Percentiles rank a stretch among this genome's conserved stretches.
Conservation (phyloP, 202 grass and related monocot genomes). For the Zizania palustris region DNA sequence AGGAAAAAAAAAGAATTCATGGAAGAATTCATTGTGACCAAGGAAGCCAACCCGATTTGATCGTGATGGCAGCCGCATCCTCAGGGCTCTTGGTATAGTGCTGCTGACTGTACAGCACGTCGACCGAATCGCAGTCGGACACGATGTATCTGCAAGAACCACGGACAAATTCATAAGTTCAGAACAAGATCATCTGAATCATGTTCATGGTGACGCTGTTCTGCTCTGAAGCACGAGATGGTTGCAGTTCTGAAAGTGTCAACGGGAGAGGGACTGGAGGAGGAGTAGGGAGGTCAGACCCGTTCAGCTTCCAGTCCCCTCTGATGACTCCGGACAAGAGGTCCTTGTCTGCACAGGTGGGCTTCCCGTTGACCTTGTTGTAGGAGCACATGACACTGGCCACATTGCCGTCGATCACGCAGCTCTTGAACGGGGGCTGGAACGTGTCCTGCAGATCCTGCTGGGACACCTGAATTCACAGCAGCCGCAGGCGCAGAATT, state of each 20-base stretch:
- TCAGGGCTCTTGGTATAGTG: conserved; percentile 83
- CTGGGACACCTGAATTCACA: conserved; percentile 10
- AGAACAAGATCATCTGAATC: neutral
- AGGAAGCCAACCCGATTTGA: conserved; percentile 59
- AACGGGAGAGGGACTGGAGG: neutral
- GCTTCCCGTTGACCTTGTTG: conserved; percentile 60
- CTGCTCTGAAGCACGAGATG: neutral
- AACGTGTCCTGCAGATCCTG: conserved; percentile 71
- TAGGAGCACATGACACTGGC: conserved; percentile 69
- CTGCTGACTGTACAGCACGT: conserved; percentile 73
- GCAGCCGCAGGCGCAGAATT: too few relatives aligned
- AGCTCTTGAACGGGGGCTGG: conserved; percentile 68
- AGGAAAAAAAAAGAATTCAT: neutral
- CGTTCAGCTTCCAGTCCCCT: conserved; percentile 48
- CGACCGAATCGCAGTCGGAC: conserved; percentile 90
- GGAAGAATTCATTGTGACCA: neutral
- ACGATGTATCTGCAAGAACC: conserved; percentile 73
- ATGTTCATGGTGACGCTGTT: neutral
- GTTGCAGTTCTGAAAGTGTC: neutral
- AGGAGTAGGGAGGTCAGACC: conserved; percentile 13
- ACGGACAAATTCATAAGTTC: neutral
- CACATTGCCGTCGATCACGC: conserved; percentile 55
- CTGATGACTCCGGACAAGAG: conserved; percentile 46
- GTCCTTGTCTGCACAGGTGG: conserved; percentile 52
- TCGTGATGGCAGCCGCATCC: conserved; percentile 82